Conservation (phyloP, 768 basidiomycete species). For the Lyophyllum decastes region DNA sequence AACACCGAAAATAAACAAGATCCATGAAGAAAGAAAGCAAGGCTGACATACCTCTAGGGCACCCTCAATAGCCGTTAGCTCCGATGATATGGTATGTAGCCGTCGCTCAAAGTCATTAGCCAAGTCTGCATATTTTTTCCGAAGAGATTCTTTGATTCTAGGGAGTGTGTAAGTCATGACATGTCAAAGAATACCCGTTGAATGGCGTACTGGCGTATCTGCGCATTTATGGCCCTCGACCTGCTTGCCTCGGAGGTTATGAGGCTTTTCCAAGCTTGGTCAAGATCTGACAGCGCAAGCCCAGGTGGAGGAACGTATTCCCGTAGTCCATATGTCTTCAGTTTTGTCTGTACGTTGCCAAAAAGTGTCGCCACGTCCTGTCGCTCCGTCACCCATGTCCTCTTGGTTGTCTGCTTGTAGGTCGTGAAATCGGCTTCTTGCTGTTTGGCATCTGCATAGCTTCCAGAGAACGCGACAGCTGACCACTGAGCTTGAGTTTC, state of each 20-base stretch:
- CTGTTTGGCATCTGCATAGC: conserved; percentile 80
- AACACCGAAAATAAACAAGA: not conserved
- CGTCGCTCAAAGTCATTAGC: conserved; percentile 77
- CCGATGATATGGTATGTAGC: conserved; percentile 64
- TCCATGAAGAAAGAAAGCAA: not conserved
- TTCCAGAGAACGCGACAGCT: conserved; percentile 63
- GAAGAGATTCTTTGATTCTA: conserved; percentile 81
- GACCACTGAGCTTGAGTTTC: conserved; percentile 74
- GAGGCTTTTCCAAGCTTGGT: conserved; percentile 73
- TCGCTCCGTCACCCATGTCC: conserved; percentile 86
- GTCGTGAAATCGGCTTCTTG: conserved; percentile 70
- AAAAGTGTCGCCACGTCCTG: conserved; percentile 88
- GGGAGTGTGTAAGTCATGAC: not conserved
- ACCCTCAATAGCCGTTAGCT: conserved; percentile 75
- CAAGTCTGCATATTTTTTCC: conserved; percentile 74
- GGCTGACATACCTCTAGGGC: conserved; percentile 61
- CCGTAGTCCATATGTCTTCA: conserved; percentile 85
- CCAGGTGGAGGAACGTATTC: conserved; percentile 82
- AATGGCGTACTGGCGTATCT: conserved; percentile 76
- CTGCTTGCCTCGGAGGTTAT: conserved; percentile 73
- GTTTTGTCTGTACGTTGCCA: conserved; percentile 91
- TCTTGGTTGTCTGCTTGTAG: conserved; percentile 86
- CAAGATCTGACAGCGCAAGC: conserved; percentile 71
- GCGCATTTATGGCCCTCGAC: conserved; percentile 83
- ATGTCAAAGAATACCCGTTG: not conserved